These are phyloP conservation scores for Sophora flavescens DNA, from an alignment of 306 rosid genomes.

Conservation along the genomic window DNA sequence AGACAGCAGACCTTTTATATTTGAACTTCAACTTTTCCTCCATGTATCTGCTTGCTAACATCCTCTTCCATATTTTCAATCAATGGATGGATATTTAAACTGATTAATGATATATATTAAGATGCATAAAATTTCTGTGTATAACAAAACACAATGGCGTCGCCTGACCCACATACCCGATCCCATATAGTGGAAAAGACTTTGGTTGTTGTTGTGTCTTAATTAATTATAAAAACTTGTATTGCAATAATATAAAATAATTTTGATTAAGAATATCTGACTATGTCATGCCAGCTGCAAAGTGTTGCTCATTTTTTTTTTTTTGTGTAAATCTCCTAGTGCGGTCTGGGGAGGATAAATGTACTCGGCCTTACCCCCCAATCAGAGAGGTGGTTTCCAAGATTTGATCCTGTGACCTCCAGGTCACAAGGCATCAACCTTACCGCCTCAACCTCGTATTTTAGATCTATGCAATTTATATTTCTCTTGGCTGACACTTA, in stretches of 20 bases:
- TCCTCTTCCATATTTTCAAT: no score
- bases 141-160: not conserved
- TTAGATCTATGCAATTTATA: not conserved
- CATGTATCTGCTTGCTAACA: no score
- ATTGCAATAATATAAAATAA: not conserved
- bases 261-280: not conserved
- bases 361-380: no score
- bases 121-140: not conserved
- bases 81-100: no score
- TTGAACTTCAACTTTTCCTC: no score
- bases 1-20: no score
- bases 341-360: no score
- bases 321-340: not conserved
- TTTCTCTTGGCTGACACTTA: conserved; percentile 7
- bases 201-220: not conserved
- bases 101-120: conserved; percentile 1
- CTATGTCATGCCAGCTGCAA: not conserved
- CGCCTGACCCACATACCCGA: not conserved
- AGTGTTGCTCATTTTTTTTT: not conserved
- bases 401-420: no score
- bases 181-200: not conserved
- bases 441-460: not conserved
- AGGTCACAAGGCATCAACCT: no score
- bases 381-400: no score
- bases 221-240: not conserved